Base-by-base conservation (phyloP, 2,329 filamentous ascomycete genomes). In the Exserohilum rostratum region DNA sequence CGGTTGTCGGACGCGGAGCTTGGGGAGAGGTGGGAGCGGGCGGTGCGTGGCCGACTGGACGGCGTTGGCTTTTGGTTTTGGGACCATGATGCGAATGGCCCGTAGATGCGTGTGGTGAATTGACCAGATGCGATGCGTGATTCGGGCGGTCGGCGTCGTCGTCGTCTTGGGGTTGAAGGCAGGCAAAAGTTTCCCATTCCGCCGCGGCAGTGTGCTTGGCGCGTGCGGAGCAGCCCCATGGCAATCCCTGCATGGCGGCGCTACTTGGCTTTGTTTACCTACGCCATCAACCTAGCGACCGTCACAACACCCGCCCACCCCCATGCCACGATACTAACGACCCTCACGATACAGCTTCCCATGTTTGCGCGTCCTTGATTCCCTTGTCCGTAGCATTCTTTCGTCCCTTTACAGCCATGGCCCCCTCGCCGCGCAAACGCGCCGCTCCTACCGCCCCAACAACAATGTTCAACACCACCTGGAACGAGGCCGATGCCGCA, bases 1-100 rank as follows among this genome's bases (percentile, higher is more conserved):
- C 45, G 87, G 87, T 63, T 83, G 80, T 62, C 85, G 83, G 45
- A 90, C 82, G 66, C 85, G 84, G 53, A 90, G 82, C 69, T 87
- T 85, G 5, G 80, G 82, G 3, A 87, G 78, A 17, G 85, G 85
- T 33, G 85, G 85, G 12, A 87, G 78, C 59, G 81, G 80, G 34
- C 81, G 79, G 54, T 76, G 72, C 20, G 75, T 76, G 61, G 67
- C 69, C 52, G 75, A 71, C 60, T 72, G 70, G 27, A 68, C 61
- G 50, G 71, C 60, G 34, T 61, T 57, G 43, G 66, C 66, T 44
- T 73, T 69, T 12, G 72, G 72, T 52, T 75, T 75, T 3, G 72
- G 72, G 4, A 74, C 71, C 72, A 76, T 76, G 30, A 48, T 60
- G 65, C 22, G 43, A 54, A 17, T 46, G n/a, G 29, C 53, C 45